Evolutionary conservation across 371 early-diverging fungal genomes (phyloP).

Genomic region (Batkoa obscura): DNA sequence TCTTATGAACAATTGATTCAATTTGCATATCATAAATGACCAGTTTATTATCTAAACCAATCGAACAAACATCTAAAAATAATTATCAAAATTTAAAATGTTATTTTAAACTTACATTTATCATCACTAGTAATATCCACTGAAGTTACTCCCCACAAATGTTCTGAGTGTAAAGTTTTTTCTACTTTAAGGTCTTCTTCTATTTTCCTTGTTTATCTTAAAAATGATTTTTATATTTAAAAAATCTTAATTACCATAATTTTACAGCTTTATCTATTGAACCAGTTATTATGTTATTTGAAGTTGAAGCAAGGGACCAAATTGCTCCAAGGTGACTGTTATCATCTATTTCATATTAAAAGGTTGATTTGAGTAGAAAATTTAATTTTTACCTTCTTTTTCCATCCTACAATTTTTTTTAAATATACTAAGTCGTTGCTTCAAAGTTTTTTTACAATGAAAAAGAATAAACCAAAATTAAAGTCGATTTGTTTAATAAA

Average conservation of each 20-base stretch:
- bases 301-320: background rate
- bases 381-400: too few relatives aligned
- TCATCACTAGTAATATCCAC: background rate
- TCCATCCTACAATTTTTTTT: too few relatives aligned
- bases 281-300: background rate
- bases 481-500: too few relatives aligned
- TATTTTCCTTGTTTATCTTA: background rate
- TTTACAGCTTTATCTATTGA: constrained; percentile 3
- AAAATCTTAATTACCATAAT: background rate
- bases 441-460: too few relatives aligned
- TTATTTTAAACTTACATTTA: background rate
- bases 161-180: background rate
- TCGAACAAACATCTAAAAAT: background rate
- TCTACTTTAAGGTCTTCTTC: too few relatives aligned
- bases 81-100: background rate
- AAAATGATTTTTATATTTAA: background rate
- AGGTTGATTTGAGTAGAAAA: too few relatives aligned
- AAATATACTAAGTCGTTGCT: too few relatives aligned
- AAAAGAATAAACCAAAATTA: too few relatives aligned
- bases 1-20: background rate
- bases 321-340: background rate
- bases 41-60: background rate
- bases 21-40: constrained; percentile 1
- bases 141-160: background rate
- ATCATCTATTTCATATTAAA: too few relatives aligned